These are phyloP conservation scores for Geranium brycei DNA, from an alignment of 345 rosid species.

Conservation along the genomic window DNA sequence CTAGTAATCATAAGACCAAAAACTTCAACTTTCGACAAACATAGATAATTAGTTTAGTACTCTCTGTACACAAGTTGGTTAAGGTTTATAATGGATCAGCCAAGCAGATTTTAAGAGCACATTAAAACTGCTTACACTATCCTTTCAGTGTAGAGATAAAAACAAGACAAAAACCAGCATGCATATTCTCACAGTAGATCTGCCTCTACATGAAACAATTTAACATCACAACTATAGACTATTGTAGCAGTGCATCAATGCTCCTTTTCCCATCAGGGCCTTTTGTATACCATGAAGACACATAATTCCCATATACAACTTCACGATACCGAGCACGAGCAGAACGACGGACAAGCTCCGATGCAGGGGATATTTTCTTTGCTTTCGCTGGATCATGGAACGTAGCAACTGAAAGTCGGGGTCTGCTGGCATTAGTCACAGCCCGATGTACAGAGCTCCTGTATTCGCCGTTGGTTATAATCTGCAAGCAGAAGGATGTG, in stretches of 20 bases:
- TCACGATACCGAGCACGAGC: conserved; percentile 33
- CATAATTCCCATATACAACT: conserved; percentile 49
- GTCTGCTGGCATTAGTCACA: conserved; percentile 42
- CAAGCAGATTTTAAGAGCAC: too few species aligned
- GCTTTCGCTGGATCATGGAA: conserved; percentile 84
- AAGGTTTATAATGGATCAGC: too few species aligned
- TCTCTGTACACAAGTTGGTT: too few species aligned
- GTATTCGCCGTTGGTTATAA: conserved; percentile 68
- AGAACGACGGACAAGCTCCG: conserved; percentile 27
- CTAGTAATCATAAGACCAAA: too few species aligned
- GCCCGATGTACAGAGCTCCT: conserved; percentile 63
- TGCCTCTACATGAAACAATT: background rate
- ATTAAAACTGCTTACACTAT: too few species aligned
- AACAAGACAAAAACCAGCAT: too few species aligned
- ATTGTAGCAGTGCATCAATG: conserved; percentile 44
- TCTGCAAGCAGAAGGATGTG: conserved; percentile 26
- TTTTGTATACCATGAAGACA: conserved; percentile 68
- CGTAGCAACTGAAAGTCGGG: conserved; percentile 64
- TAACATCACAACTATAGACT: background rate
- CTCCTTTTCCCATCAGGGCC: conserved; percentile 76
- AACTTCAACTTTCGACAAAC: too few species aligned
- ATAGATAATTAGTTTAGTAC: too few species aligned
- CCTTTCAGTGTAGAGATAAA: too few species aligned
- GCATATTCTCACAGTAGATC: too few species aligned
- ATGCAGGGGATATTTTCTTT: conserved; percentile 41